Conservation (phyloP, 2,329 filamentous ascomycete species). For the Escovopsis weberi region DNA sequence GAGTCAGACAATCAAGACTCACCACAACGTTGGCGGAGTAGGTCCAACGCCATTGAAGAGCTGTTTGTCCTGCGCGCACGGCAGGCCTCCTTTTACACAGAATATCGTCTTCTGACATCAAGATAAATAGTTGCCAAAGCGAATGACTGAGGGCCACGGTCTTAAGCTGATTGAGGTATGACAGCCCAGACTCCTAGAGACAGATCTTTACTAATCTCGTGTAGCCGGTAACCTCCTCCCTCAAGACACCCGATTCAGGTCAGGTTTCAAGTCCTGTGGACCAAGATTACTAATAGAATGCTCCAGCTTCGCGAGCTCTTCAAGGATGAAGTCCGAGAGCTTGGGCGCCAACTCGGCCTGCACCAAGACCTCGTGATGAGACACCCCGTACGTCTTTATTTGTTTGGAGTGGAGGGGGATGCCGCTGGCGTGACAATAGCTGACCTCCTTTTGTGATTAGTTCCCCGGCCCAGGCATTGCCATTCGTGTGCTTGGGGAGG, state of each 20-base stretch:
- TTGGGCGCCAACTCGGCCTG: constrained; percentile 18
- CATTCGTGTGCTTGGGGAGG: constrained; percentile 70
- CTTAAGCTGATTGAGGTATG: constrained; percentile 3
- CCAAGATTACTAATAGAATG: constrained; percentile 2
- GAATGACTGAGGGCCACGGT: constrained; percentile 30
- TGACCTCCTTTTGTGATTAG: not conserved
- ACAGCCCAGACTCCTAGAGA: no score
- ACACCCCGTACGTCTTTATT: constrained; percentile 7
- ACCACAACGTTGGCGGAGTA: not conserved
- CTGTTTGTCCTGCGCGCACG: not conserved
- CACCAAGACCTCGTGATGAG: constrained; percentile 18
- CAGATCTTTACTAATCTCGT: not conserved
- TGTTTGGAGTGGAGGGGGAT: not conserved
- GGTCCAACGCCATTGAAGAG: not conserved
- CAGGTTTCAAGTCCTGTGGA: not conserved
- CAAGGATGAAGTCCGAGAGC: constrained; percentile 54
- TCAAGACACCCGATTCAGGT: not conserved
- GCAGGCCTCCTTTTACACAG: no score
- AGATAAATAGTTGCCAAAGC: constrained; percentile 29
- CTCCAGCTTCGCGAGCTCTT: constrained; percentile 26
- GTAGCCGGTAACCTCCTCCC: no score
- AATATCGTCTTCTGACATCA: no score
- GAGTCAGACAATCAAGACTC: constrained; percentile 27
- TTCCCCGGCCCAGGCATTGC: constrained; percentile 43
- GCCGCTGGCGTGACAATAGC: not conserved